Evolutionary conservation across 192 early-diverging fungal genomes (phyloP).

Genomic region (Lunasporangiospora selenospora): DNA sequence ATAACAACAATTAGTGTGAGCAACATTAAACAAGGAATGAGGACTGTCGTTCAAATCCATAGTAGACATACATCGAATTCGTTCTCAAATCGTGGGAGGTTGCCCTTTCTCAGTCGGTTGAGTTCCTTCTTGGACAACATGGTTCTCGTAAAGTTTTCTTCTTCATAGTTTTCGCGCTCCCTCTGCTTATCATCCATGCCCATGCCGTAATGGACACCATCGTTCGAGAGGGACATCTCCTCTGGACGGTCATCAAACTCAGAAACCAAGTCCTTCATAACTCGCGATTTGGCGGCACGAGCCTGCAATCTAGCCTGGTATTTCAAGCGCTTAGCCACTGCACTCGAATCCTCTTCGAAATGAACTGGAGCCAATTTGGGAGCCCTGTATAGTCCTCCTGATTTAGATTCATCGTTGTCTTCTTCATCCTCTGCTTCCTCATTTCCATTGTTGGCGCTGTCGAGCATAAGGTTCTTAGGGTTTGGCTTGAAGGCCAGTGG

Average conservation of each 20-base stretch:
- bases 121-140: constrained; percentile 77
- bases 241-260: constrained; percentile 92
- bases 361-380: constrained; percentile 86
- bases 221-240: constrained; percentile 70
- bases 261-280: constrained; percentile 82
- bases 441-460: constrained; percentile 47
- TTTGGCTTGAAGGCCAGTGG: constrained; percentile 95
- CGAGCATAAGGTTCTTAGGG: constrained; percentile 66
- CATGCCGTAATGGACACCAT: constrained; percentile 70
- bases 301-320: constrained; percentile 68
- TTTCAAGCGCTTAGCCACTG: constrained; percentile 63
- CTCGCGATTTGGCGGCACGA: constrained; percentile 78
- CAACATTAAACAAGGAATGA: background rate
- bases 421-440: constrained; percentile 25
- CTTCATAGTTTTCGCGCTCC: constrained; percentile 81
- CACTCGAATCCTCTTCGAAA: constrained; percentile 76
- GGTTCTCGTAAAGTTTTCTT: constrained; percentile 87
- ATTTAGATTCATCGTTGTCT: constrained; percentile 27
- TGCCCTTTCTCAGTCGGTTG: constrained; percentile 63
- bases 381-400: constrained; percentile 82
- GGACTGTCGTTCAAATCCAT: too few species aligned
- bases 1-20: constrained; percentile 1
- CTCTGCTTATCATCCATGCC: constrained; percentile 59
- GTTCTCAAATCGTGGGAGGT: constrained; percentile 71
- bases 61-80: constrained; percentile 76